Evolutionary conservation across 148 eudicot species (phyloP).

Genomic region (Oxyria digyna): DNA sequence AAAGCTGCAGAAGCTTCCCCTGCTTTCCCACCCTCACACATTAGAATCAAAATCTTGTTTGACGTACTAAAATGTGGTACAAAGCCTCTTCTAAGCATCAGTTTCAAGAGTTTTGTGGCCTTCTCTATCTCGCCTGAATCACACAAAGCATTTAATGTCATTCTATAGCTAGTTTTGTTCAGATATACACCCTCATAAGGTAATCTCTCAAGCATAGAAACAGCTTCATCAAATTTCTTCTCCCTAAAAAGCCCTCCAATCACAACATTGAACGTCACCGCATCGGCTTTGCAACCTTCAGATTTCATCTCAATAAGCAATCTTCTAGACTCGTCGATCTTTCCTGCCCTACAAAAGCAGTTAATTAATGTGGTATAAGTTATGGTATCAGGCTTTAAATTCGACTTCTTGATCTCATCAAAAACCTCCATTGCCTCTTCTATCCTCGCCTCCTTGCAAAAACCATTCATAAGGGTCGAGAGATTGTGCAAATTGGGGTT

Average conservation of each 20-base stretch:
- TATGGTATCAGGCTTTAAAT: conserved; percentile 64
- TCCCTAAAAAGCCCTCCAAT: conserved; percentile 58
- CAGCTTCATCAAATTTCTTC: conserved; percentile 49
- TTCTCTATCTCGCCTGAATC: conserved; percentile 47
- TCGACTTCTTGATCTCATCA: conserved; percentile 45
- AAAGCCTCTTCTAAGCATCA: conserved; percentile 75
- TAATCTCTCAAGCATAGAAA: conserved; percentile 58
- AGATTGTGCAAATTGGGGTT: conserved; percentile 64
- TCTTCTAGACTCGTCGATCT: conserved; percentile 44
- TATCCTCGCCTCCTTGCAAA: conserved; percentile 56
- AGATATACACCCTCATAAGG: conserved; percentile 57
- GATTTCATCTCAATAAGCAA: conserved; percentile 66
- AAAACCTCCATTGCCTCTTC: conserved; percentile 54
- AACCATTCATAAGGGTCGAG: conserved; percentile 70
- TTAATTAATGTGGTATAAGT: conserved; percentile 73
- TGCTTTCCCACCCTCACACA: conserved; percentile 56
- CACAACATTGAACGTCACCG: conserved; percentile 54
- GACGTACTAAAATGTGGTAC: conserved; percentile 83
- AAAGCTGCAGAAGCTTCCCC: conserved; percentile 44
- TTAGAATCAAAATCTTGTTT: conserved; percentile 45
- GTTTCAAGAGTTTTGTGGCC: conserved; percentile 42
- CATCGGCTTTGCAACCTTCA: conserved; percentile 54
- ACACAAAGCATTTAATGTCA: conserved; percentile 46
- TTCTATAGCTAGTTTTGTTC: conserved; percentile 56
- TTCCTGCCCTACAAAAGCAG: conserved; percentile 45